Evolutionary conservation across 768 basidiomycete genomes (phyloP), one percentile per base, ranked within the genome.

Genomic region (Guyanaporus albipodus): DNA sequence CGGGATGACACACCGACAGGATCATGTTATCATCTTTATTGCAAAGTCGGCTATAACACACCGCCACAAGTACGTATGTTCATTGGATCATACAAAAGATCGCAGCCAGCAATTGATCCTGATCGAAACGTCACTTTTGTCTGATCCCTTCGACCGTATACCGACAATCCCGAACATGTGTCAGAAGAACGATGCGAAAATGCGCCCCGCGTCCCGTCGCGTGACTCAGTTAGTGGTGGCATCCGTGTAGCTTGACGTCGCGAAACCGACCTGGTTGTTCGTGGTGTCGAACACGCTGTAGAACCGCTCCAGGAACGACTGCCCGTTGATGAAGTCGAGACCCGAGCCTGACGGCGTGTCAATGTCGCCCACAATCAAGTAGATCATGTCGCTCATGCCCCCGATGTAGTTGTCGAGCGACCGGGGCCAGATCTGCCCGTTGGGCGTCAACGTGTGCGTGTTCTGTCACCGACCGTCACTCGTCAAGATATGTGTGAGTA

Each of bases 221-320:
- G n/a, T n/a, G 11, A 17, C 26, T 44, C 52, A 67, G 61, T 67
- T 67, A 40, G 53, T 64, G 41, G 58, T 66, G 19, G 66, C 57
- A 38, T 43, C 31, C 22, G 67, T 69, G 59, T 54, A 63, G 8
- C 22, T 21, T 14, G 68, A 67, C 22, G 45, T 48, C 21, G 62
- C 59, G 21, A 63, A 66, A 23, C 64, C 47, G 60, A 60, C 29
- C 54, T 69, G 77, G 39, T 61, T 64, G 67, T 80, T 78, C 35
- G 71, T 61, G 36, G 82, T 80, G 58, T 86, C 83, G 57, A 67
- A 84, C 29, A 83, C 82, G 24, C 76, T 70, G 67, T 84, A 85
- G 74, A 79, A 85, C 14, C 83, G 78, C 64, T 78, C 72, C 22
- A 82, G 67, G 72, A 78, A 82, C 5, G 63, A 55, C 56, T 68